Percentiles rank a stretch among this genome's conserved stretches.
Conservation (phyloP, 345 rosid species). For the Syzygium jambos region DNA sequence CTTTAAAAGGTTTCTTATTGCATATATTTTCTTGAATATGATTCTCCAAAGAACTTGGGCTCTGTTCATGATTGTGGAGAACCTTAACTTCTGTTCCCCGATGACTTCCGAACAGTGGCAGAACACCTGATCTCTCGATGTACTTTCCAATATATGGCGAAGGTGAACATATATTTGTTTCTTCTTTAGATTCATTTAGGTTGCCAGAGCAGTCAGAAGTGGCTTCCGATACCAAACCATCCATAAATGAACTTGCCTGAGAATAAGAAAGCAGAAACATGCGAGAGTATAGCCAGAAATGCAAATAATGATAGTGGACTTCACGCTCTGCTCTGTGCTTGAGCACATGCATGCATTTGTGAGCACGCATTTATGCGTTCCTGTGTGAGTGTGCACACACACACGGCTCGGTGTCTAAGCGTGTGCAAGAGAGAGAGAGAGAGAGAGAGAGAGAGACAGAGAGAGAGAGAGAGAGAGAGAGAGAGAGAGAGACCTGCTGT, state of each 20-base stretch:
- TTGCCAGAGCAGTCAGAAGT: constrained; percentile 21
- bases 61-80: constrained; percentile 29
- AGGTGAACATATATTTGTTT: constrained; percentile 18
- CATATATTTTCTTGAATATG: constrained; percentile 9
- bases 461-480: neutral
- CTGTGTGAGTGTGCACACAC: neutral
- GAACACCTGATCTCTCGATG: constrained; percentile 12
- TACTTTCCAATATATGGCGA: constrained; percentile 20
- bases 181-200: constrained; percentile 29
- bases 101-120: constrained; percentile 19
- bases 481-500: constrained; percentile 35
- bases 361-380: neutral
- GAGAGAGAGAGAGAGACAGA: constrained; percentile 31
- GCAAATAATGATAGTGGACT: neutral
- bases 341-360: neutral
- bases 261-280: constrained; percentile 2
- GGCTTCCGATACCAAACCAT: constrained; percentile 28
- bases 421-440: neutral
- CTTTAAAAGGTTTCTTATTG: constrained; percentile 10
- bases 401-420: neutral
- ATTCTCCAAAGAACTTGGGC: constrained; percentile 16
- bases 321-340: neutral
- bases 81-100: constrained; percentile 20
- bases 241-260: constrained; percentile 42
- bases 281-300: neutral